These are phyloP conservation scores for Alternaria sp. DNA, from an alignment of 2,329 filamentous ascomycete species.

Conservation along the genomic window DNA sequence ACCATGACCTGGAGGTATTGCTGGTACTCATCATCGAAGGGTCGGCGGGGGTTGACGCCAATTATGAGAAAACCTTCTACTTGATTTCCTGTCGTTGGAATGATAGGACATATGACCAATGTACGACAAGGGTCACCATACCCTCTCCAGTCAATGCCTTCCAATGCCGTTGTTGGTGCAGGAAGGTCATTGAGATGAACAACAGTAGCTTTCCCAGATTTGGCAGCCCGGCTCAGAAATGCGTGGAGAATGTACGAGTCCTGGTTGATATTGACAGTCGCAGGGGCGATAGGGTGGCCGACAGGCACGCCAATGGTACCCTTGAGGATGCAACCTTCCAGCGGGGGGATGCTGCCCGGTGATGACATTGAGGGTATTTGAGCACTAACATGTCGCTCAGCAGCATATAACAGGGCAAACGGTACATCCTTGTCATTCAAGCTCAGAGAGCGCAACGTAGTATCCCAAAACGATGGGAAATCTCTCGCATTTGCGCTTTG, in stretches of 20 bases:
- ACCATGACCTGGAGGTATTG: constrained; percentile 48
- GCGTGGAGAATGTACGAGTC: constrained; percentile 32
- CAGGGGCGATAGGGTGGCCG: constrained; percentile 38
- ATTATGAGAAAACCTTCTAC: constrained; percentile 52
- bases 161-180: constrained; percentile 34
- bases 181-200: constrained; percentile 42
- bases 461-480: constrained; percentile 73
- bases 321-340: constrained; percentile 31
- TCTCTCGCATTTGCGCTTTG: constrained; percentile 73
- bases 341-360: constrained; percentile 17
- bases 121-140: constrained; percentile 48
- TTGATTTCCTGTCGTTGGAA: constrained; percentile 44
- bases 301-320: constrained; percentile 35
- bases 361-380: constrained; percentile 29
- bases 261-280: constrained; percentile 32
- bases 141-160: constrained; percentile 42
- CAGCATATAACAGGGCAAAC: constrained; percentile 37
- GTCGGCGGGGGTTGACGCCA: constrained; percentile 50
- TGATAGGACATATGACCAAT: constrained; percentile 49
- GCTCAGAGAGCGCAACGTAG: constrained; percentile 71
- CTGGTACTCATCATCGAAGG: constrained; percentile 51
- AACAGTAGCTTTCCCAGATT: constrained; percentile 37
- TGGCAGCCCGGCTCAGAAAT: constrained; percentile 37
- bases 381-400: constrained; percentile 21
- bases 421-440: constrained; percentile 66